Percentiles rank a stretch among this genome's conserved stretches.
Evolutionary conservation across 1,284 basidiomycete species (phyloP).

Genomic region (Sporisorium sorghi): DNA sequence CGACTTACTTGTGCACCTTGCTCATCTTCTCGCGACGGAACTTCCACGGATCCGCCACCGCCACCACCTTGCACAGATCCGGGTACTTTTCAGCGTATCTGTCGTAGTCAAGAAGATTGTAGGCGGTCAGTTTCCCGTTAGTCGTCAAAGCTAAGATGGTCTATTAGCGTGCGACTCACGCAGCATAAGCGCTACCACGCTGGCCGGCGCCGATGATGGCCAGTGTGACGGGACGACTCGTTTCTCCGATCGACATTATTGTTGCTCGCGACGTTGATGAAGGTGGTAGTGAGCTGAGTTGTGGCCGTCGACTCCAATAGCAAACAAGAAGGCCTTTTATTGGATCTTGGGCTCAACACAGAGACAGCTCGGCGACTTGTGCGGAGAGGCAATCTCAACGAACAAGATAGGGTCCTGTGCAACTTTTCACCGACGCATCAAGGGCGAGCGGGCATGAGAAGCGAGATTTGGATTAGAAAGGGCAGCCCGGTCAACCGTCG

Average conservation of each 20-base stretch:
- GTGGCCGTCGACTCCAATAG: no score
- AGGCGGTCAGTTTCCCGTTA: no score
- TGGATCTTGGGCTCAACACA: not conserved
- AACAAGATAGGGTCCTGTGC: constrained; percentile 8
- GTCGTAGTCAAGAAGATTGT: not conserved
- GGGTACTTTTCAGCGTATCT: constrained; percentile 35
- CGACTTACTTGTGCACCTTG: constrained; percentile 32
- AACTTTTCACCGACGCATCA: not conserved
- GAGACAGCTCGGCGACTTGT: constrained; percentile 18
- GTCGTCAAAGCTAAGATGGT: no score
- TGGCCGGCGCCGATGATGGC: constrained; percentile 44
- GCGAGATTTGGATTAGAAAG: constrained; percentile 20
- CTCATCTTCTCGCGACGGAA: constrained; percentile 43
- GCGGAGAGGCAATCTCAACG: constrained; percentile 5
- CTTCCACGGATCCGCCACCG: constrained; percentile 43
- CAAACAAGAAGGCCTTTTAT: constrained; percentile 21
- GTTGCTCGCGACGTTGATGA: not conserved
- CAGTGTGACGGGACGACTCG: constrained; percentile 30
- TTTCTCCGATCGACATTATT: constrained; percentile 40
- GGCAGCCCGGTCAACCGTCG: not conserved
- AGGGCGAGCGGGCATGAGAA: not conserved
- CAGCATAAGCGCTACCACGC: constrained; percentile 41
- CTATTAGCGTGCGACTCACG: no score
- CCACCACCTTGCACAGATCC: constrained; percentile 31
- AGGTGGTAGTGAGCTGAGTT: constrained; percentile 1